Base-by-base conservation (phyloP, 495 filamentous ascomycete species). In the Xylaria telfairii region DNA sequence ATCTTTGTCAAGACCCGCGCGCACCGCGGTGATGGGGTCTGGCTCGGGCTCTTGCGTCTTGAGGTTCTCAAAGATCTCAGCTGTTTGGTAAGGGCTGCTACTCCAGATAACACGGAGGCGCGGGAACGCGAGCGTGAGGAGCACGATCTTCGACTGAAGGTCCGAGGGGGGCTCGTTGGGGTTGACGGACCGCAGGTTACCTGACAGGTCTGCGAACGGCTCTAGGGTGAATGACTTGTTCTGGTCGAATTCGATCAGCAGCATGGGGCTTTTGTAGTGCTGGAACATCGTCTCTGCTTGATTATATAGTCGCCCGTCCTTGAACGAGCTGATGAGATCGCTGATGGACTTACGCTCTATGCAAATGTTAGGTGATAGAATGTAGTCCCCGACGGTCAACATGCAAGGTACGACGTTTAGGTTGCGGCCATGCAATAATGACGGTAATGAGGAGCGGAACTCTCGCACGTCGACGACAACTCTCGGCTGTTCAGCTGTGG, bases 221-320 rank as follows among this genome's bases (percentile, higher is more conserved):
- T 98, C 96, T 19, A 99, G 91, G 12, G 93, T 98, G 80, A 99
- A 99, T 26, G 92, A 93, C 77, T 97, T 97, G 82, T 97, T 94
- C 77, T 97, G 92, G 80, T 98, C 95, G 80, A 99, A 99, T 78
- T 99, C 96, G 74, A 99, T 97, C 41, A 99, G 85, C 4, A 99
- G 90, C 87, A 98, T 92, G 0, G 95, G 93, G 72, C 81, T 89
- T 74, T 92, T 92, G 87, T 99, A 99, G 81, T 98, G 89, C 74
- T 92, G 87, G 41, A 95, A 88, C 96, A 99, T 98, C 26, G 91
- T 91, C 82, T 99, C 96, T 30, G 91, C 91, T 82, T 99, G 96
- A 75, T 90, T 92, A 81, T 92, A 99, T 54, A 99, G 87, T 37
- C 96, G 90, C 51, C 96, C 96, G 75, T 97, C 93, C 71, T 91